A percentile compares a stretch with the other conserved stretches of the same genome.
phyloP scores from a whole-genome alignment of 2,329 filamentous ascomycete species.

The Aschersonia sp. region DNA sequence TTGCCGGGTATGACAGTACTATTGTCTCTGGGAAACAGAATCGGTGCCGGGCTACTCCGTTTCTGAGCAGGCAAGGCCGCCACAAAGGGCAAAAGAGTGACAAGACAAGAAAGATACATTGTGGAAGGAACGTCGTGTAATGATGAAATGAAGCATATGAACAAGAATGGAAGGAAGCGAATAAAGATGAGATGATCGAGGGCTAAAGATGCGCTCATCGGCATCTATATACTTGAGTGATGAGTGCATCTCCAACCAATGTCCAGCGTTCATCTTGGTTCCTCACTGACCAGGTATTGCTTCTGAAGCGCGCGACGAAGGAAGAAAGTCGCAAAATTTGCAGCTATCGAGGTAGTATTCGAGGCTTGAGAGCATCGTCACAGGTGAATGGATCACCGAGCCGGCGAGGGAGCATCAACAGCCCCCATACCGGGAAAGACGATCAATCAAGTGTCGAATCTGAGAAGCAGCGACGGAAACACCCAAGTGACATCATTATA shows the following conservation, averaged over 20 bases:
- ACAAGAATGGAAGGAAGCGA: neutral
- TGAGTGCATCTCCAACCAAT: no score
- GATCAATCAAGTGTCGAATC: neutral
- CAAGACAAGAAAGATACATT: constrained; percentile 7
- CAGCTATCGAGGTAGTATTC: neutral
- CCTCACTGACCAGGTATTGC: no score
- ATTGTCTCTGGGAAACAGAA: constrained; percentile 4
- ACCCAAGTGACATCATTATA: neutral
- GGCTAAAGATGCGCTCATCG: neutral
- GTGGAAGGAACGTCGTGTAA: neutral
- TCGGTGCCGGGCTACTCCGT: constrained; percentile 9
- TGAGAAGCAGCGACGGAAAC: neutral
- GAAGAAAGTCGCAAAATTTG: neutral
- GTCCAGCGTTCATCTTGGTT: no score
- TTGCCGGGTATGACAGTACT: constrained; percentile 9
- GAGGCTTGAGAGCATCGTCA: neutral
- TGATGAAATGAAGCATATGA: neutral
- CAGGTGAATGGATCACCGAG: neutral
- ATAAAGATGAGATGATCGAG: neutral
- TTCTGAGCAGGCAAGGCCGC: constrained; percentile 5
- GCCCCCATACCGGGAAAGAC: neutral
- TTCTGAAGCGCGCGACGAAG: no score
- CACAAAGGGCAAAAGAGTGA: constrained; percentile 6
- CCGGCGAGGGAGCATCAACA: neutral
- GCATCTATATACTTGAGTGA: neutral